Evolutionary conservation across 1,284 basidiomycete species (phyloP), one percentile per base, ranked within the genome.

Genomic region (Cutaneotrichosporon cavernicola): DNA sequence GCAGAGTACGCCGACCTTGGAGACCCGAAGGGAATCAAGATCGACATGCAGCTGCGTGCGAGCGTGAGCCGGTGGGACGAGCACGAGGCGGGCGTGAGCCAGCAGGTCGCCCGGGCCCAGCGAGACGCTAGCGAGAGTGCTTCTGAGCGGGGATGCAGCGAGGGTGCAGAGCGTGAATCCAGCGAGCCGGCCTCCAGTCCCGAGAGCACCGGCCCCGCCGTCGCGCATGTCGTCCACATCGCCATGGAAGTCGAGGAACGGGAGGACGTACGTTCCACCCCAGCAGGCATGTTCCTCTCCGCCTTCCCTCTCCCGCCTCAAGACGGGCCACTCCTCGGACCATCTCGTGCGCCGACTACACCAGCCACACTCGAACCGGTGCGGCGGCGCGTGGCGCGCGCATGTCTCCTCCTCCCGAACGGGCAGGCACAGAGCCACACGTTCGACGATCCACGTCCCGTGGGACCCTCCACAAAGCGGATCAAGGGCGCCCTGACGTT

Each of bases 211-310:
- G 7, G 13, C 51, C 16, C 14, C 26, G 31, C 5, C 14, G 18
- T 53, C 21, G 26, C 56, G 18, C 11, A 58, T 47, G 64, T 80
- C 58, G 55, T 73, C 1, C 76, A 79, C 62, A 65, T 81, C 1
- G 76, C 76, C 2, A 78, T 80, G 77, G 75, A 77, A 34, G 72
- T 81, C 14, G 77, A 80, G 53, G 78, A 81, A 61, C 61, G 68
- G 1, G 50, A 38, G 8, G 36, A 43, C 26, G 22, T 43, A 36
- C 58, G 50, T 11, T 53, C 49, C 9, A 51, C 32, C 7, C 32
- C 49, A 1, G 38, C 50, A 9, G 10, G 16, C 34, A 7, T 18
- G n/a, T 60, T 60, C 58, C 9, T 21, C 31, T 22, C 47, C 16
- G 38, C 58, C 21, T 51, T 34, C 47, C 46, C 47, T 21, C 57